Evolutionary conservation across 2,329 filamentous ascomycete genomes (phyloP).

Genomic region (Aspergillus texensis): DNA sequence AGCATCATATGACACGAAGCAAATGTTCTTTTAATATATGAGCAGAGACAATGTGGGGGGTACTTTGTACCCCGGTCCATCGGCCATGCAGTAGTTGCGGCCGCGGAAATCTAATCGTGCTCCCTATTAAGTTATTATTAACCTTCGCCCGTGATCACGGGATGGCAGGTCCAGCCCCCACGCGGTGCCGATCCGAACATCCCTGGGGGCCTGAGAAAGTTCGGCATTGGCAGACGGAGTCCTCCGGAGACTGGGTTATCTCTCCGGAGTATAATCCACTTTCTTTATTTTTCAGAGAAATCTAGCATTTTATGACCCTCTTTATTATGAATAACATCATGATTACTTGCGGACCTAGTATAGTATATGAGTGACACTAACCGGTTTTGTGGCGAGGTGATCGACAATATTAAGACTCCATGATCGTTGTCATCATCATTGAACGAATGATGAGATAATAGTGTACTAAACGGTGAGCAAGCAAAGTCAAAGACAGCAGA

Average conservation of each 20-base stretch:
- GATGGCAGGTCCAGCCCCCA: slow-evolving; percentile 16
- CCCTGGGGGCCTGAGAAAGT: background rate
- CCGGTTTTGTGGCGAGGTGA: slow-evolving; percentile 1
- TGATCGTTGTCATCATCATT: background rate
- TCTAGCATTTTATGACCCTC: background rate
- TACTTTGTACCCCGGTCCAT: background rate
- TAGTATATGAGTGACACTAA: background rate
- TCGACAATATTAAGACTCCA: background rate
- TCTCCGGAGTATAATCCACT: background rate
- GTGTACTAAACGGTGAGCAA: background rate
- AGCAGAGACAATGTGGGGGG: background rate
- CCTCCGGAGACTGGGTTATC: background rate
- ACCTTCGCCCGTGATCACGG: background rate
- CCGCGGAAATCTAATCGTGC: background rate
- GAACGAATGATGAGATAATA: background rate
- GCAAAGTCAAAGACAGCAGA: background rate
- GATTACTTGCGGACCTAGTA: background rate
- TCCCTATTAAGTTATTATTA: background rate
- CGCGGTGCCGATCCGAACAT: background rate
- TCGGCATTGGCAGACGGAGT: background rate
- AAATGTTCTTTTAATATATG: background rate
- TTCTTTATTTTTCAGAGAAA: background rate
- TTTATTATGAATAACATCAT: background rate
- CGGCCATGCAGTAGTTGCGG: background rate
- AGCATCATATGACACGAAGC: slow-evolving; percentile 1